Percentiles rank a stretch among this genome's conserved stretches.
Evolutionary conservation across 352 stramenopile species (phyloP).

Genomic region (Bremia lactucae): DNA sequence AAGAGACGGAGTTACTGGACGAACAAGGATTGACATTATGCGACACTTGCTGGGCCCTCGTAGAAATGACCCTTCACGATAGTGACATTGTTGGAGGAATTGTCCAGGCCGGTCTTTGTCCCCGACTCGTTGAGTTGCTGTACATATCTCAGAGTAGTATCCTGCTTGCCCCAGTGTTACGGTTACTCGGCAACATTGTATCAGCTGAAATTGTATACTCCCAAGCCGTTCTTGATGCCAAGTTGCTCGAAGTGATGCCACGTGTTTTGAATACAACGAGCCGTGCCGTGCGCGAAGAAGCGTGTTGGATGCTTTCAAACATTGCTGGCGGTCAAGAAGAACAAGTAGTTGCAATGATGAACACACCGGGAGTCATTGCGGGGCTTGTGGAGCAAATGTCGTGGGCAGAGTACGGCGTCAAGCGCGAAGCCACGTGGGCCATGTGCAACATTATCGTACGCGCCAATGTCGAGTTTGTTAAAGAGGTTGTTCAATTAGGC

Average conservation of each 20-base stretch:
- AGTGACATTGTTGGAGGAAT: constrained; percentile 47
- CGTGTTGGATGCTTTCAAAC: constrained; percentile 83
- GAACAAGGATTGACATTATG: constrained; percentile 82
- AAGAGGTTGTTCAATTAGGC: constrained; percentile 56
- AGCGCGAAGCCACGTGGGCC: constrained; percentile 77
- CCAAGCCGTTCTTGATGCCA: constrained; percentile 67
- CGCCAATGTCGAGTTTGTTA: constrained; percentile 42
- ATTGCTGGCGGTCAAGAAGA: constrained; percentile 66
- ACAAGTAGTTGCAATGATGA: constrained; percentile 68
- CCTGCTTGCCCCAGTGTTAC: constrained; percentile 67
- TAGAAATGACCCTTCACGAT: constrained; percentile 76
- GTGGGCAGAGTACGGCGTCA: constrained; percentile 81
- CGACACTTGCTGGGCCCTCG: constrained; percentile 75
- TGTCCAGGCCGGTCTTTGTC: constrained; percentile 50
- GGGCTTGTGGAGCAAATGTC: constrained; percentile 73
- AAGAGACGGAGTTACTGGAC: constrained; percentile 59
- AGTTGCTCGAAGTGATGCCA: constrained; percentile 72
- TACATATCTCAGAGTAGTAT: constrained; percentile 79
- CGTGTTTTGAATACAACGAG: constrained; percentile 73
- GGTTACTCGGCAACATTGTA: constrained; percentile 76
- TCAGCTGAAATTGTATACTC: constrained; percentile 66
- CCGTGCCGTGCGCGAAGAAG: constrained; percentile 70
- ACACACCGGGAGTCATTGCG: constrained; percentile 48
- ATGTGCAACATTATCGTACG: constrained; percentile 83
- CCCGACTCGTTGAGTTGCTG: constrained; percentile 67